Conservation (phyloP, 805 yeast species). For the Lachancea nothofagi region DNA sequence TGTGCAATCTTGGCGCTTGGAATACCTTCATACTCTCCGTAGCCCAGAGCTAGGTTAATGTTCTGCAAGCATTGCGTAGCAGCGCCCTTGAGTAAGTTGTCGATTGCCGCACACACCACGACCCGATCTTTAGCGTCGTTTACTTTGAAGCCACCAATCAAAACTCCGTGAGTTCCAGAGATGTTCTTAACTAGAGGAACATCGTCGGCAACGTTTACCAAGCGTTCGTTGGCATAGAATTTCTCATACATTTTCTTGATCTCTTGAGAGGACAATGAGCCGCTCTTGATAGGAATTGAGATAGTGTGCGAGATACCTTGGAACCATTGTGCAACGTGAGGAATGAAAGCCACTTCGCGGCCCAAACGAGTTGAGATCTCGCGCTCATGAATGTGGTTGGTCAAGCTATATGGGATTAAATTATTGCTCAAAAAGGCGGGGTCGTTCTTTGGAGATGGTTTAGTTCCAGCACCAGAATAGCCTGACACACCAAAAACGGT, state of each 20-base stretch:
- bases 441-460: constrained; percentile 96
- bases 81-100: constrained; percentile 94
- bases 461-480: constrained; percentile 98
- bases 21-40: constrained; percentile 92
- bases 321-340: constrained; percentile 99
- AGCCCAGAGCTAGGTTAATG: constrained; percentile 83
- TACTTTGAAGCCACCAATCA: constrained; percentile 93
- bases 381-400: constrained; percentile 95
- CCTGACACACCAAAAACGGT: constrained; percentile 94
- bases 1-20: constrained; percentile 54
- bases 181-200: constrained; percentile 90
- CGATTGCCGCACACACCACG: constrained; percentile 92
- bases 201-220: constrained; percentile 82
- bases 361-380: constrained; percentile 85
- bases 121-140: constrained; percentile 84
- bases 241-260: constrained; percentile 73
- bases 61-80: constrained; percentile 98
- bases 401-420: constrained; percentile 88
- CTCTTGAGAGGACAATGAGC: constrained; percentile 69
- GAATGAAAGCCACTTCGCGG: constrained; percentile 76
- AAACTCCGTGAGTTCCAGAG: constrained; percentile 90
- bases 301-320: constrained; percentile 95
- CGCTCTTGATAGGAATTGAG: constrained; percentile 73
- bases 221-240: constrained; percentile 78
- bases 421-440: constrained; percentile 67